phyloP scores from a whole-genome alignment of 2,329 filamentous ascomycete species.

The Microsporum ferrugineum region DNA sequence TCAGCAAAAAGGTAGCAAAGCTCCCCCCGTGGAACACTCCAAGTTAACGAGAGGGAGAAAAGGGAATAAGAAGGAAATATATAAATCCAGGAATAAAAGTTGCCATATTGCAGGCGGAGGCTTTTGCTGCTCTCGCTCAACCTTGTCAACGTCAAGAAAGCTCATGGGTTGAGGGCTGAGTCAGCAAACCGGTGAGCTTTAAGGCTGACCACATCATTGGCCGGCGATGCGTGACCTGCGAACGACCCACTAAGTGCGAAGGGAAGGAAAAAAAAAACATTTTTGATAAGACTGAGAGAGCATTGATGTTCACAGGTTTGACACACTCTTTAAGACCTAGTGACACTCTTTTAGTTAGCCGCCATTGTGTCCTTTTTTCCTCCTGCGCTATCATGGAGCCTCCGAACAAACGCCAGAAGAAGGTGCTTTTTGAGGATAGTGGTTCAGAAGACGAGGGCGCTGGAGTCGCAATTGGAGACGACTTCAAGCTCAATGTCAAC shows the following conservation, averaged over 20 bases:
- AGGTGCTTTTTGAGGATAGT: slow-evolving; percentile 31
- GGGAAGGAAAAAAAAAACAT: background rate
- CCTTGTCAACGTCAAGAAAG: background rate
- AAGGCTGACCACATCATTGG: background rate
- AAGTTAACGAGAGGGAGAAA: background rate
- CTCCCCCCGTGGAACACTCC: background rate
- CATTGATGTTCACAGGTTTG: background rate
- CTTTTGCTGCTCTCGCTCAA: background rate
- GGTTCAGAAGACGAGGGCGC: slow-evolving; percentile 31
- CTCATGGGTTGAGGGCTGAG: background rate
- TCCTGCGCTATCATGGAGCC: slow-evolving; percentile 27
- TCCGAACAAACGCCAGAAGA: slow-evolving; percentile 32
- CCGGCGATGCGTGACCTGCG: background rate
- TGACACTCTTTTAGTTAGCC: background rate
- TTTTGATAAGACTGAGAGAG: slow-evolving; percentile 1
- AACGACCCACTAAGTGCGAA: background rate
- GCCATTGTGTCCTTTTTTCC: background rate
- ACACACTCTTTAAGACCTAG: background rate
- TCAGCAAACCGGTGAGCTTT: slow-evolving; percentile 1
- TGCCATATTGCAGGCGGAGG: background rate
- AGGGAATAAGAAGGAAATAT: background rate
- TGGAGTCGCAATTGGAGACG: slow-evolving; percentile 26
- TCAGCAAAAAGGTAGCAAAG: background rate
- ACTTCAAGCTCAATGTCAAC: slow-evolving; percentile 63
- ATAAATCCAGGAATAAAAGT: background rate